phyloP scores from a whole-genome alignment of 371 early-diverging fungal genomes.

The Mucor mucedo region DNA sequence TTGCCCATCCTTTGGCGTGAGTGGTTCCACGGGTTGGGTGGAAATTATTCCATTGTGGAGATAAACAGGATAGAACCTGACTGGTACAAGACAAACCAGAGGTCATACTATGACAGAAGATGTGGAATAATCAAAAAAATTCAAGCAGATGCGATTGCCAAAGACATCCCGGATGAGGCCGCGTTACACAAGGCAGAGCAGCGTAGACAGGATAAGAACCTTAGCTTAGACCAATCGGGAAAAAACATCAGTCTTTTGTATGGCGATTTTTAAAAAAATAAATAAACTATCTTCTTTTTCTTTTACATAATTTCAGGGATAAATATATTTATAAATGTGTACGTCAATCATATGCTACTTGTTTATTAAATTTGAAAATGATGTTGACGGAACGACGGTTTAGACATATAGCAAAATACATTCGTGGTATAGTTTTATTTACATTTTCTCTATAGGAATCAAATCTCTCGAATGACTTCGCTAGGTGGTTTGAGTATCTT shows the following conservation, averaged over 20 bases:
- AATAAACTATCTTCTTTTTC: too few species aligned
- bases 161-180: neutral
- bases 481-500: too few species aligned
- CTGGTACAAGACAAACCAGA: neutral
- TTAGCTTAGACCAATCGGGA: neutral
- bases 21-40: neutral
- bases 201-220: neutral
- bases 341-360: too few species aligned
- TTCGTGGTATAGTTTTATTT: too few species aligned
- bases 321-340: too few species aligned
- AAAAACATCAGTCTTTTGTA: neutral
- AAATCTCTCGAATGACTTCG: too few species aligned
- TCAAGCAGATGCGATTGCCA: neutral
- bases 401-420: too few species aligned
- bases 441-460: too few species aligned
- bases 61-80: neutral
- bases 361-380: too few species aligned
- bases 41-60: neutral
- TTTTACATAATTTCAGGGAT: too few species aligned
- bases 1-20: neutral
- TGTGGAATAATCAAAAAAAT: neutral
- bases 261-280: too few species aligned
- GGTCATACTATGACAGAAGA: neutral
- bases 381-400: too few species aligned
- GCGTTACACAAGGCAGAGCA: neutral